A percentile compares a stretch with the other conserved stretches of the same genome.
Evolutionary conservation across 1,139 yeast genomes (phyloP).

Genomic region (Magnusiomyces suaveolens): DNA sequence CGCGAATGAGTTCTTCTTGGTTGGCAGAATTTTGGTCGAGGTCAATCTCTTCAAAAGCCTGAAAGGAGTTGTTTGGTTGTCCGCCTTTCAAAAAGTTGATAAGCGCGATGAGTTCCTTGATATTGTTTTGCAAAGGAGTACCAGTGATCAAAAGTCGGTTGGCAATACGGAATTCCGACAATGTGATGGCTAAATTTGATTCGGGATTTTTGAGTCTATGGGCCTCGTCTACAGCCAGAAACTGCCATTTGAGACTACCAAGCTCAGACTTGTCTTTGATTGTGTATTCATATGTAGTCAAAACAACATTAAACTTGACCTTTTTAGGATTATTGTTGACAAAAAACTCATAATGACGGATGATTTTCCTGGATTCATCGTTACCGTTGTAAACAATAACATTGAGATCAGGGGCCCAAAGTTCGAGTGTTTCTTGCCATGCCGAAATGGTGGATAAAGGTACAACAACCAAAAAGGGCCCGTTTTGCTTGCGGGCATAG

Average conservation of each 20-base stretch:
- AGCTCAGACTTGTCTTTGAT: slow-evolving; percentile 75
- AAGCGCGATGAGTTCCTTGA: slow-evolving; percentile 89
- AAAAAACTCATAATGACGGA: slow-evolving; percentile 79
- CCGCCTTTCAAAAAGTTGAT: slow-evolving; percentile 97
- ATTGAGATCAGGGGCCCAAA: slow-evolving; percentile 95
- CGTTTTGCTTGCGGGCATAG: slow-evolving; percentile 89
- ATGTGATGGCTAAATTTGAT: slow-evolving; percentile 81
- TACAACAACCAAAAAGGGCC: slow-evolving; percentile 93
- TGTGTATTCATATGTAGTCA: slow-evolving; percentile 94
- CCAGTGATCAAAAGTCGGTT: slow-evolving; percentile 91
- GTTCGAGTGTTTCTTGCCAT: slow-evolving; percentile 97
- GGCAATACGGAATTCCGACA: slow-evolving; percentile 69
- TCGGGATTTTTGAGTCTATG: slow-evolving; percentile 93
- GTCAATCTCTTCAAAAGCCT: slow-evolving; percentile 44
- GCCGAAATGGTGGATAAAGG: slow-evolving; percentile 96
- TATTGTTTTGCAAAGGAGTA: slow-evolving; percentile 93
- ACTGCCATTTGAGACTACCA: slow-evolving; percentile 88
- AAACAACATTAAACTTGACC: slow-evolving; percentile 75
- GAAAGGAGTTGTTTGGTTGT: slow-evolving; percentile 36
- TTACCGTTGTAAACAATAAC: slow-evolving; percentile 91
- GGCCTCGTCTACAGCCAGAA: slow-evolving; percentile 96
- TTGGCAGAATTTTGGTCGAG: slow-evolving; percentile 87
- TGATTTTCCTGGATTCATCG: slow-evolving; percentile 69
- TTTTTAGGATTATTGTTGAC: slow-evolving; percentile 44
- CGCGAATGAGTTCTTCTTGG: slow-evolving; percentile 82